Percentiles rank a stretch among this genome's conserved stretches.
phyloP scores from a whole-genome alignment of 2,329 filamentous ascomycete genomes.

The Pseudocercospora fijiensis region DNA sequence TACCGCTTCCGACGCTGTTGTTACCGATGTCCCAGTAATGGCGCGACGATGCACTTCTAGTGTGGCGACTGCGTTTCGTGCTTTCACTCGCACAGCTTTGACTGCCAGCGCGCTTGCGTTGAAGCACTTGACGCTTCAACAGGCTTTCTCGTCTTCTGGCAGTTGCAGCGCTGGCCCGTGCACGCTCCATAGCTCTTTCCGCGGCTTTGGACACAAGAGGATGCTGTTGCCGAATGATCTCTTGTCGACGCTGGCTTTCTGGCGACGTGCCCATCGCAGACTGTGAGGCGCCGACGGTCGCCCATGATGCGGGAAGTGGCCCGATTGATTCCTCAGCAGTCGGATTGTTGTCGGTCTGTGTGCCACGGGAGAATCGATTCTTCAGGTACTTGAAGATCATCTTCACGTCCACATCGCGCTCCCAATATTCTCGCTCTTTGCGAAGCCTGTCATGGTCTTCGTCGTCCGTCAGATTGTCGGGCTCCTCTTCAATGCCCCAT shows the following conservation, averaged over 20 bases:
- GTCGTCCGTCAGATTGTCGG: constrained; percentile 39
- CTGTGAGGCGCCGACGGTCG: constrained; percentile 32
- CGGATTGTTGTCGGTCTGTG: constrained; percentile 11
- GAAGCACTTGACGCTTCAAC: constrained; percentile 34
- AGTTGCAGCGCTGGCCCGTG: constrained; percentile 22
- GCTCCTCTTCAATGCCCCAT: constrained; percentile 66
- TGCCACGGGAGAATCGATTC: constrained; percentile 63
- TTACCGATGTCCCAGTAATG: constrained; percentile 93
- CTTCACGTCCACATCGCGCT: constrained; percentile 83
- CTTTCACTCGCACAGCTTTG: constrained; percentile 83
- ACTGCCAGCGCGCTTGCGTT: constrained; percentile 43
- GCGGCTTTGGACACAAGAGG: constrained; percentile 69
- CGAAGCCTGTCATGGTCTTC: constrained; percentile 29
- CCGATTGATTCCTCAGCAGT: constrained; percentile 29
- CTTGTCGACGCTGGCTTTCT: constrained; percentile 72
- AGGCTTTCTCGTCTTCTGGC: constrained; percentile 21
- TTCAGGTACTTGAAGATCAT: constrained; percentile 88
- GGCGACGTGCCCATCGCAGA: constrained; percentile 47
- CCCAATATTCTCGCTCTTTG: constrained; percentile 77
- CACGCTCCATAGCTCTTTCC: constrained; percentile 44
- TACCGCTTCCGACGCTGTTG: constrained; percentile 68
- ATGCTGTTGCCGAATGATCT: constrained; percentile 83
- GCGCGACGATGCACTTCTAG: constrained; percentile 63
- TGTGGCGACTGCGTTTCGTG: constrained; percentile 64
- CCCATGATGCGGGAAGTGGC: constrained; percentile 39